Conservation (phyloP, 768 basidiomycete species). For the Phylloporus sp. region DNA sequence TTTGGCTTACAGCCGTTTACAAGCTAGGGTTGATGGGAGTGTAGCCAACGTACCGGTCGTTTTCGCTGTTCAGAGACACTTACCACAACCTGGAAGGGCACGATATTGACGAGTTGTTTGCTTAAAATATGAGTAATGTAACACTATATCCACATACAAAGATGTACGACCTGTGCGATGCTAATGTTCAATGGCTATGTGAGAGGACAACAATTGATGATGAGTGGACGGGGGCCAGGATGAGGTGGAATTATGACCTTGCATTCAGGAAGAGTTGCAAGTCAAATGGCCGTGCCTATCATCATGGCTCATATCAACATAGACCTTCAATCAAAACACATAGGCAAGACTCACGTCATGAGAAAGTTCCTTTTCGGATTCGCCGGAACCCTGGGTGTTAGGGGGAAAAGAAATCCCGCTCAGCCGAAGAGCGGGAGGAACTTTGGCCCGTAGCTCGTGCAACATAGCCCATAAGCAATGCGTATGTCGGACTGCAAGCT, state of each 20-base stretch:
- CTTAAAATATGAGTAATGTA: slow-evolving; percentile 28
- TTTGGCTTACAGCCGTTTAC: too few species aligned
- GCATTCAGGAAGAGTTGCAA: slow-evolving; percentile 47
- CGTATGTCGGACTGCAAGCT: slow-evolving; percentile 62
- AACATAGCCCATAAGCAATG: slow-evolving; percentile 55
- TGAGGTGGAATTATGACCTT: slow-evolving; percentile 34
- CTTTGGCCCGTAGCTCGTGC: slow-evolving; percentile 44
- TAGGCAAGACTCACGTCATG: slow-evolving; percentile 32
- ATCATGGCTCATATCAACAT: neutral
- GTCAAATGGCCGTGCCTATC: slow-evolving; percentile 49
- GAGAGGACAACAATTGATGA: slow-evolving; percentile 5
- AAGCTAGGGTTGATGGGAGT: too few species aligned
- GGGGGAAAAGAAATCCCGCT: slow-evolving; percentile 47
- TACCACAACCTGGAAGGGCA: neutral
- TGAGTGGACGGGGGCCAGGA: neutral
- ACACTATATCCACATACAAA: slow-evolving; percentile 14
- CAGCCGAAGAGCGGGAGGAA: slow-evolving; percentile 36
- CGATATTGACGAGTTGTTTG: neutral
- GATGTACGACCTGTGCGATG: slow-evolving; percentile 13
- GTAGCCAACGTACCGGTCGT: too few species aligned
- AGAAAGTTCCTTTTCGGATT: slow-evolving; percentile 31
- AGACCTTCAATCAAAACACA: neutral
- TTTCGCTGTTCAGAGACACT: neutral
- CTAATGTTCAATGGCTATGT: slow-evolving; percentile 9
- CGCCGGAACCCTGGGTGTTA: slow-evolving; percentile 17